A percentile compares a stretch with the other conserved stretches of the same genome.
phyloP scores from a whole-genome alignment of 257 asterid genomes.

The Coffea eugenioides region DNA sequence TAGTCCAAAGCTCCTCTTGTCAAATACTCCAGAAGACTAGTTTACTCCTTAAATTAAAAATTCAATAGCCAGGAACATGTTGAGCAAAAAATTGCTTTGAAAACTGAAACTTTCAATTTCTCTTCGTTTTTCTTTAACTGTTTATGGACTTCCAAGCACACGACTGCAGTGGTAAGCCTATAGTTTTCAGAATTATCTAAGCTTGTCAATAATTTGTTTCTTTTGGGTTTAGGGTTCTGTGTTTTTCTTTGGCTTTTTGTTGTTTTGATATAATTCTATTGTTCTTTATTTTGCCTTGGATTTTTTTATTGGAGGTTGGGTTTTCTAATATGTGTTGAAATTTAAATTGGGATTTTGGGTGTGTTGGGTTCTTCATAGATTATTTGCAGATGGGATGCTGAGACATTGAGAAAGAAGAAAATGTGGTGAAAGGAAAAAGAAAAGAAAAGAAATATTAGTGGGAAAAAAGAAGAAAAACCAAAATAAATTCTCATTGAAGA shows the following conservation, averaged over 20 bases:
- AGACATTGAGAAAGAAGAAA: too few relatives aligned
- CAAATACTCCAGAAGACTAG: slow-evolving; percentile 87
- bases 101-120: background rate
- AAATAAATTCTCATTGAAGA: too few relatives aligned
- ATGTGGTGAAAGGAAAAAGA: too few relatives aligned
- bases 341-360: too few relatives aligned
- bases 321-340: too few relatives aligned
- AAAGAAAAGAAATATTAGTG: too few relatives aligned
- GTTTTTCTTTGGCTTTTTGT: background rate
- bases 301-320: background rate
- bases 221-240: background rate
- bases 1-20: slow-evolving; percentile 93
- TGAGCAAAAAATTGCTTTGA: background rate
- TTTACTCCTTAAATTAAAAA: slow-evolving; percentile 72
- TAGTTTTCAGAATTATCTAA: background rate
- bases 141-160: slow-evolving; percentile 26
- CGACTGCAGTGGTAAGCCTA: slow-evolving; percentile 35
- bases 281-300: background rate
- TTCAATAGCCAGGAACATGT: slow-evolving; percentile 47
- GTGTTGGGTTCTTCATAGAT: too few relatives aligned
- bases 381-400: too few relatives aligned
- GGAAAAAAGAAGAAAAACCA: too few relatives aligned
- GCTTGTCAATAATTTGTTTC: background rate
- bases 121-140: background rate
- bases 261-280: background rate